Evolutionary conservation across 805 yeast genomes (phyloP).

Genomic region (Grigorovia humatica): DNA sequence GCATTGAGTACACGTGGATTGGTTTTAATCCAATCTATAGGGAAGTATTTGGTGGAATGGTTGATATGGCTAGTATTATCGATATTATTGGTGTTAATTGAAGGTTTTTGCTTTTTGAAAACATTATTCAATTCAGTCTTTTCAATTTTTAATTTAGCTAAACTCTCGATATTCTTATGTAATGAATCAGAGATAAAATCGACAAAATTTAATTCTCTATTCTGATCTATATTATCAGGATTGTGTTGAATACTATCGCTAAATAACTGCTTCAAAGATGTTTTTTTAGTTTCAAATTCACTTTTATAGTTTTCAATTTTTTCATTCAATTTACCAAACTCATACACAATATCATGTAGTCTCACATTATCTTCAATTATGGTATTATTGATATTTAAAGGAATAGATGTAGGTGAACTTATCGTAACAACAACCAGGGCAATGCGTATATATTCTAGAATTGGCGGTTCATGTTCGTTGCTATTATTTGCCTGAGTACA

Average conservation of each 20-base stretch:
- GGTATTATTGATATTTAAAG: constrained; percentile 24
- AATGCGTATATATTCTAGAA: constrained; percentile 16
- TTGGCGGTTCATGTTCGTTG: constrained; percentile 19
- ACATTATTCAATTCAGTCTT: constrained; percentile 12
- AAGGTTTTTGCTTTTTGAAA: constrained; percentile 19
- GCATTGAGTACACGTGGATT: constrained; percentile 27
- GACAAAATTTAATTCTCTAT: constrained; percentile 19
- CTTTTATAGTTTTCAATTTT: constrained; percentile 1
- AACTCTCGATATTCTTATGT: constrained; percentile 23
- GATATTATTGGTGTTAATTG: background rate
- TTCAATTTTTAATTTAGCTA: constrained; percentile 17
- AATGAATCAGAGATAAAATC: constrained; percentile 20
- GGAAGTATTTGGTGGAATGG: background rate
- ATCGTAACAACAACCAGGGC: constrained; percentile 27
- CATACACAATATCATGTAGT: constrained; percentile 8
- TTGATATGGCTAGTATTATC: too few relatives aligned
- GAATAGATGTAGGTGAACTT: constrained; percentile 28
- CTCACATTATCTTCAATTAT: constrained; percentile 5
- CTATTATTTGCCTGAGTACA: constrained; percentile 23
- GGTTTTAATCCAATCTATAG: constrained; percentile 19
- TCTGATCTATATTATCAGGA: constrained; percentile 1
- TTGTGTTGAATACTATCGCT: constrained; percentile 9
- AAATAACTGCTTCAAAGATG: constrained; percentile 17
- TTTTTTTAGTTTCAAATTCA: constrained; percentile 12
- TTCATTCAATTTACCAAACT: constrained; percentile 7